Percentiles rank a stretch among this genome's conserved stretches.
These are phyloP conservation scores for Chrysanthemum lavandulifolium DNA, from an alignment of 129 eudicot genomes.

Conservation along the genomic window DNA sequence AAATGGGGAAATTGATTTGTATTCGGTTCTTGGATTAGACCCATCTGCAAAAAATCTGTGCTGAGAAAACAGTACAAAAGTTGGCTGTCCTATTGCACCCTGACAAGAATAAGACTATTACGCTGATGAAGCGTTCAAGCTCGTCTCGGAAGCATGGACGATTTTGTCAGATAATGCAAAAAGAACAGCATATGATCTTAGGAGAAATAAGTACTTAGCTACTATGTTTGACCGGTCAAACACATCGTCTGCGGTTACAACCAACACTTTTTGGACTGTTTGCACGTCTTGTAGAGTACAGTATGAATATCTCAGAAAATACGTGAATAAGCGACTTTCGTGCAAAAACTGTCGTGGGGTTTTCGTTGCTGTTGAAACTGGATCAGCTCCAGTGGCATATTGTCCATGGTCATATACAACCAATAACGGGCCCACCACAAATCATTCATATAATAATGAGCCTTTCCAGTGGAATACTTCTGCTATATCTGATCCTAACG, in stretches of 20 bases:
- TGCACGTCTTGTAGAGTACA: slow-evolving; percentile 95
- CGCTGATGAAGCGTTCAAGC: slow-evolving; percentile 83
- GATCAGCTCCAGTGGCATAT: slow-evolving; percentile 60
- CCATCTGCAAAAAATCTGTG: slow-evolving; percentile 58
- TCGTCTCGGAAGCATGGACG: slow-evolving; percentile 87
- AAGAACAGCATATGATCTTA: slow-evolving; percentile 63
- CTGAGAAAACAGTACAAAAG: slow-evolving; percentile 78
- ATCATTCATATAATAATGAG: slow-evolving; percentile 54
- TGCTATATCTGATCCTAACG: slow-evolving; percentile 51
- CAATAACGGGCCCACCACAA: slow-evolving; percentile 55
- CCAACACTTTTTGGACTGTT: slow-evolving; percentile 88
- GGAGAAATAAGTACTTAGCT: slow-evolving; percentile 50
- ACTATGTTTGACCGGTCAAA: slow-evolving; percentile 30
- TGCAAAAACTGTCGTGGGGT: slow-evolving; percentile 95
- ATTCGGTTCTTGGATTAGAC: slow-evolving; percentile 70
- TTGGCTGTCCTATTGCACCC: slow-evolving; percentile 80
- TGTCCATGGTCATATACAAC: slow-evolving; percentile 56
- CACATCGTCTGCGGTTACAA: slow-evolving; percentile 38
- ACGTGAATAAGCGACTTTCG: slow-evolving; percentile 80
- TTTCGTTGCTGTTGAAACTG: slow-evolving; percentile 83
- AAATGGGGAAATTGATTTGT: slow-evolving; percentile 77
- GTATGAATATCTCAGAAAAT: slow-evolving; percentile 88
- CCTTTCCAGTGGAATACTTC: slow-evolving; percentile 69
- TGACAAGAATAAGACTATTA: slow-evolving; percentile 72
- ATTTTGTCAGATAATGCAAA: slow-evolving; percentile 65